Percentiles rank a stretch among this genome's conserved stretches.
phyloP scores from a whole-genome alignment of 1,284 basidiomycete species.

The Sphaerobolus stellatus region DNA sequence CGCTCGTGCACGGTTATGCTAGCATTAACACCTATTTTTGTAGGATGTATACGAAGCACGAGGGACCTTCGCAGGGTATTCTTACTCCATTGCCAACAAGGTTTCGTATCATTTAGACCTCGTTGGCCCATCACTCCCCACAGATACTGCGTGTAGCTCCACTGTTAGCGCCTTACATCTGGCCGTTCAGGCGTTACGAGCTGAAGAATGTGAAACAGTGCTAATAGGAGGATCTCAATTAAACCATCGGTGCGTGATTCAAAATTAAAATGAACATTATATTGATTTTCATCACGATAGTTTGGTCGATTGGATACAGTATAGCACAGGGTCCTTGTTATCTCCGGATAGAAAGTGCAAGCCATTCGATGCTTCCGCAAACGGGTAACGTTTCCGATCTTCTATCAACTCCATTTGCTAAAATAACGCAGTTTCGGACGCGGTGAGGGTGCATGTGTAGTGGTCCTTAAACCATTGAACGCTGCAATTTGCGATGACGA shows the following conservation, averaged over 20 bases:
- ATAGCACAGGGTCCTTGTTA: constrained; percentile 39
- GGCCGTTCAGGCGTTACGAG: constrained; percentile 42
- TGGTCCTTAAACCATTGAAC: constrained; percentile 38
- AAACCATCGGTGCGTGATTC: constrained; percentile 38
- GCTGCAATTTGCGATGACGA: constrained; percentile 39
- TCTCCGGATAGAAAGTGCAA: constrained; percentile 47
- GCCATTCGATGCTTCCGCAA: constrained; percentile 47
- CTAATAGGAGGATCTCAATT: constrained; percentile 45
- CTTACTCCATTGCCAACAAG: constrained; percentile 43
- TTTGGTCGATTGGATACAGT: constrained; percentile 32
- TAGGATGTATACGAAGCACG: constrained; percentile 36
- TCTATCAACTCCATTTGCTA: constrained; percentile 23
- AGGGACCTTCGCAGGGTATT: constrained; percentile 36
- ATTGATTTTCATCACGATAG: too few relatives aligned
- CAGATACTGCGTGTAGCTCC: constrained; percentile 53
- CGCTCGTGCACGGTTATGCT: background rate
- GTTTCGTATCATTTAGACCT: constrained; percentile 51
- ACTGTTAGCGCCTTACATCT: constrained; percentile 46
- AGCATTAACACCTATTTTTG: background rate
- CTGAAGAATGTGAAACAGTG: constrained; percentile 48
- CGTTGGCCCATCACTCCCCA: constrained; percentile 44
- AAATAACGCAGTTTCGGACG: constrained; percentile 31
- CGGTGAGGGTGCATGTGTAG: constrained; percentile 30
- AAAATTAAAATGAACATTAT: too few relatives aligned
- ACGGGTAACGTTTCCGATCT: constrained; percentile 38